Base-by-base conservation (phyloP, 495 filamentous ascomycete genomes). In the Diplogelasinospora grovesii region DNA sequence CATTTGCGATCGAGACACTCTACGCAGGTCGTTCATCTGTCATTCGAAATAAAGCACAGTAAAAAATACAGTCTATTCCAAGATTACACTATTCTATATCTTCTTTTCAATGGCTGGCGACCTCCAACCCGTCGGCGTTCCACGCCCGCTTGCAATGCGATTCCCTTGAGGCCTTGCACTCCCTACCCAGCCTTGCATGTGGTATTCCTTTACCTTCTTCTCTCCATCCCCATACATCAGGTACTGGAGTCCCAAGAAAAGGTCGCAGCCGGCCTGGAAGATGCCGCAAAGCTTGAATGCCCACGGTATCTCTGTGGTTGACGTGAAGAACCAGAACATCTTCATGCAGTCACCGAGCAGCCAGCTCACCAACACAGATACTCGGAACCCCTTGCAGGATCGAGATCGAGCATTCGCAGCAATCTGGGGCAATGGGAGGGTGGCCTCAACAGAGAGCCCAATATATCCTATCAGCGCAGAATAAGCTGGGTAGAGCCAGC, bases 301-400 rank as follows among this genome's bases (percentile, higher is more conserved):
- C 73, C 77, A 77, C 0, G 89, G 86, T 31, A 98, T 86, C 36
- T 81, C 76, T 9, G 71, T 69, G 20, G 69, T 68, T 9, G 84
- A 81, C 23, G 73, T 78, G 59, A 87, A 89, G 65, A 97, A 96
- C 69, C 85, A 98, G 31, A 82, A 82, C 78, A 95, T 85, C 71
- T 98, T 98, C 83, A 95, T 93, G 23, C 77, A 67, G 65, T 98
- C 92, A 48, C 92, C 92, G 9, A 86, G 60, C 45, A 98, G 64
- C 92, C 92, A 98, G 32, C 83, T 87, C 4, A 72, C 81, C 18
- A 96, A 64, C 5, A 98, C 88, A 8, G 82, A 89, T 5, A 95
- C 29, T 3, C 92, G 78, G 65, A 98, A 95, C 7, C 92, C 92
- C 55, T 84, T 85, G 66, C 88, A 95, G 3, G 86, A 90, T 31